These are phyloP conservation scores for Penicillium sp. DNA, from an alignment of 2,329 filamentous ascomycete genomes.

Conservation along the genomic window DNA sequence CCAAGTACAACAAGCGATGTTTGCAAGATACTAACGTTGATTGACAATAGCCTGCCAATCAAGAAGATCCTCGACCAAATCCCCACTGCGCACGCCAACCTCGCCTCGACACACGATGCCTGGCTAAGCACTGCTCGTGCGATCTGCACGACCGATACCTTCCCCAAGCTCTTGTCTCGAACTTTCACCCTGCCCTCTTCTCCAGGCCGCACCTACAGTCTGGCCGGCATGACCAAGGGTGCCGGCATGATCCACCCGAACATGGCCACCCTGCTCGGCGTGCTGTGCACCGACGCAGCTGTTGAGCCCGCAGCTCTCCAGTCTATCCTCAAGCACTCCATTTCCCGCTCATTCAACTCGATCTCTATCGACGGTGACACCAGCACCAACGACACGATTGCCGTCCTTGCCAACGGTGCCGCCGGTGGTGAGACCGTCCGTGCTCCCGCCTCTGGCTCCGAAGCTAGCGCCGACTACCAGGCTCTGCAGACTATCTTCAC, in stretches of 20 bases:
- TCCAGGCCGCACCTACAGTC: conserved; percentile 71
- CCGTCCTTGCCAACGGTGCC: conserved; percentile 91
- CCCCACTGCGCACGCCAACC: conserved; percentile 69
- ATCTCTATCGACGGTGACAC: conserved; percentile 98
- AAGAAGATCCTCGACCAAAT: conserved; percentile 84
- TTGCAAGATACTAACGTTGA: conserved; percentile 5
- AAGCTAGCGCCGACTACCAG: conserved; percentile 59
- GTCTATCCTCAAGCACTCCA: conserved; percentile 69
- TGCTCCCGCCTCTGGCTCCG: conserved; percentile 45
- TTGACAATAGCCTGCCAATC: conserved; percentile 69
- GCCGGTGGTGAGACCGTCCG: conserved; percentile 70
- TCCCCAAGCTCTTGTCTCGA: conserved; percentile 88
- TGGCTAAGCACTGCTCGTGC: conserved; percentile 86
- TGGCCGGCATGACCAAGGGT: conserved; percentile 96
- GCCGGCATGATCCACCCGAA: conserved; percentile 99
- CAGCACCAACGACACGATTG: conserved; percentile 95
- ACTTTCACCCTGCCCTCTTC: conserved; percentile 83
- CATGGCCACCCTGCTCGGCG: conserved; percentile 92
- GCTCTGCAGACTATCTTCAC: conserved; percentile 72
- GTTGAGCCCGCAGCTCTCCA: conserved; percentile 69
- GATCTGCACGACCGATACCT: conserved; percentile 98
- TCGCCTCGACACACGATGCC: conserved; percentile 75
- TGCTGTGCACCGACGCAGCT: conserved; percentile 88
- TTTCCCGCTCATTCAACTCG: conserved; percentile 88
- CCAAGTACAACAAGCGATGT: not conserved